A percentile compares a stretch with the other conserved stretches of the same genome.
These are phyloP conservation scores for Mortierella alpina DNA, from an alignment of 192 early-diverging fungal species.

Conservation along the genomic window DNA sequence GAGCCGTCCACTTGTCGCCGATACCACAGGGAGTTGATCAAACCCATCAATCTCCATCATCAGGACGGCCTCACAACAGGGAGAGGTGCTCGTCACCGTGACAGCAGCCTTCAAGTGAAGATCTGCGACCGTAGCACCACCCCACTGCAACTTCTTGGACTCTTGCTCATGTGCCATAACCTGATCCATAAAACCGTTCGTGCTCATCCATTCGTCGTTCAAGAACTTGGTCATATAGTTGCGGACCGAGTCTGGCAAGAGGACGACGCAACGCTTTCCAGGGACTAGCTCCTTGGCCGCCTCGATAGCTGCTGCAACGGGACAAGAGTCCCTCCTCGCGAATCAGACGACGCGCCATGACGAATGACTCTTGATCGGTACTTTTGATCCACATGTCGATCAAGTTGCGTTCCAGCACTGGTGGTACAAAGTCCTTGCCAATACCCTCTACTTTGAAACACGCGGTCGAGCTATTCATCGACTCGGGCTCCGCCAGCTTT, in stretches of 20 bases:
- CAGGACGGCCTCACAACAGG: constrained; percentile 83
- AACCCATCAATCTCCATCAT: constrained; percentile 93
- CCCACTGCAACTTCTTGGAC: constrained; percentile 75
- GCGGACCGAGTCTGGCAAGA: constrained; percentile 97
- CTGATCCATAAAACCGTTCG: constrained; percentile 88
- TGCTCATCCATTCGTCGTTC: constrained; percentile 97
- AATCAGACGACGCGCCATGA: constrained; percentile 95
- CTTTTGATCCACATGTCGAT: constrained; percentile 98
- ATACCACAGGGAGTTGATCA: constrained; percentile 94
- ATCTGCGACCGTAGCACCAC: constrained; percentile 84
- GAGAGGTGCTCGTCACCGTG: constrained; percentile 81
- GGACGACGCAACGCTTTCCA: constrained; percentile 91
- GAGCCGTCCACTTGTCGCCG: constrained; percentile 61
- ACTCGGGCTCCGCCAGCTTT: constrained; percentile 88
- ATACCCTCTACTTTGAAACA: constrained; percentile 98
- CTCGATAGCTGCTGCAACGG: constrained; percentile 95
- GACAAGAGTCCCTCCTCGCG: constrained; percentile 96
- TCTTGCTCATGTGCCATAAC: constrained; percentile 72
- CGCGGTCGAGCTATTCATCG: constrained; percentile 48
- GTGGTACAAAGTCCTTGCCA: constrained; percentile 98
- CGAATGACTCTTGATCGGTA: constrained; percentile 93
- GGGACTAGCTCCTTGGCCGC: constrained; percentile 80
- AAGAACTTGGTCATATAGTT: constrained; percentile 99
- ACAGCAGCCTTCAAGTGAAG: constrained; percentile 86
- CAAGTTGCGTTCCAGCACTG: constrained; percentile 83